Evolutionary conservation across 1,284 basidiomycete genomes (phyloP).

Genomic region (Mycosarcoma maydis): DNA sequence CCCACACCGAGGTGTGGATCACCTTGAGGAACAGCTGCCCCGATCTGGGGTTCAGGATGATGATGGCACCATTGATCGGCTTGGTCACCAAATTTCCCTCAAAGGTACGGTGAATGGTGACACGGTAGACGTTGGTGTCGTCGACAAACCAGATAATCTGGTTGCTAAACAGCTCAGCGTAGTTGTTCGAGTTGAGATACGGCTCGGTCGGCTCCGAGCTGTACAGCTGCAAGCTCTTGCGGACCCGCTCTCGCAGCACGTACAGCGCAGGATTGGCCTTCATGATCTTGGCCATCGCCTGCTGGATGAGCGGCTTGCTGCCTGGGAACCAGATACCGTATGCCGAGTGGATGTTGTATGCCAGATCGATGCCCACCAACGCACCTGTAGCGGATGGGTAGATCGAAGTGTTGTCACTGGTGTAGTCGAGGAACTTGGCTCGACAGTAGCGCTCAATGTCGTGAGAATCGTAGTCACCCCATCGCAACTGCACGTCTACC

Average conservation of each 20-base stretch:
- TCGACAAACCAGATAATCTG: conserved; percentile 99
- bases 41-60: conserved; percentile 99
- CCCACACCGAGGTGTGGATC: conserved; percentile 99
- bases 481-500: conserved; percentile 95
- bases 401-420: conserved; percentile 81
- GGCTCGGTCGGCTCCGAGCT: conserved; percentile 99
- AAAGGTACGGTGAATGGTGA: conserved; percentile 99
- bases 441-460: conserved; percentile 81
- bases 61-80: conserved; percentile 99
- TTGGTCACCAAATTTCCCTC: conserved; percentile 99
- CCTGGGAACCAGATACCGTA: conserved; percentile 99
- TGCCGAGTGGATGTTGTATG: conserved; percentile 98
- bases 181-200: conserved; percentile 94
- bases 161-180: conserved; percentile 98
- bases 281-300: conserved; percentile 99
- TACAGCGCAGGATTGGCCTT: conserved; percentile 98
- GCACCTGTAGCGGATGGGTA: conserved; percentile 98
- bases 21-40: conserved; percentile 98
- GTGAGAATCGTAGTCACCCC: conserved; percentile 99
- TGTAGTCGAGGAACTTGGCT: conserved; percentile 96
- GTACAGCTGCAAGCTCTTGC: conserved; percentile 97
- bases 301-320: conserved; percentile 95
- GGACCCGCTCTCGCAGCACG: conserved; percentile 96
- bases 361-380: conserved; percentile 97
- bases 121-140: conserved; percentile 99